Base-by-base conservation (phyloP, 2,329 filamentous ascomycete species). In the Talaromyces verruculosus region DNA sequence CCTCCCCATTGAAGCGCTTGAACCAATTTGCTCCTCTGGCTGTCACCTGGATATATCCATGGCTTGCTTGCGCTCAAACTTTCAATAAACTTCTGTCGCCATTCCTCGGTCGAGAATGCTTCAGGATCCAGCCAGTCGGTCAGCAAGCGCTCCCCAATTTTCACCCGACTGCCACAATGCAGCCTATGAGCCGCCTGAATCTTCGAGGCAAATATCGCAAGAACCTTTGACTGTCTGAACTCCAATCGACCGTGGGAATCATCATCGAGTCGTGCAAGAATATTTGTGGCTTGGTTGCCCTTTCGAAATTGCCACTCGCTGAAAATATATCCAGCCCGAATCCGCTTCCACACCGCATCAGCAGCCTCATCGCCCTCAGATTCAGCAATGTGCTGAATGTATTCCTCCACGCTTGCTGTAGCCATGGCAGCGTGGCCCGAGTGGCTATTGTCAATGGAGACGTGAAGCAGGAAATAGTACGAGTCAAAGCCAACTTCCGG, bases 391-490 rank as follows among this genome's bases (percentile, higher is more conserved):
- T 70, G 66, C 75, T 47, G 69, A 25, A 84, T 72, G 66, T 83
- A 83, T 19, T 75, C 68, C 8, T 65, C 69, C 10, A 79, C 79
- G 17, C 76, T 75, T 25, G 76, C 69, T 64, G 77, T 71, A 1
- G 82, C 81, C 78, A 85, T 84, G 2, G 80, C 80, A 13, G 80
- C 75, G 69, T 85, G 83, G 0, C 83, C 82, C 0, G 78, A 81
- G 66, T 83, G 74, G 4, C 76, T 74, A 68, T 84, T 85, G 68
- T 85, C 83, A 60, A 85, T 84, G 0, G 80, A 77, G 47, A 84
- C 74, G 70, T 85, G 83, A 3, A 85, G 72, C n/a, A 79, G 69
- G 69, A 84, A 85, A 69, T 84, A 85, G 47, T 81, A 81, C 0
- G 78, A 70, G 64, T 82, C 74, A 8, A 85, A 67, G 5, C 72